Base-by-base conservation (phyloP, 768 basidiomycete species). In the Tricholoma sp. region DNA sequence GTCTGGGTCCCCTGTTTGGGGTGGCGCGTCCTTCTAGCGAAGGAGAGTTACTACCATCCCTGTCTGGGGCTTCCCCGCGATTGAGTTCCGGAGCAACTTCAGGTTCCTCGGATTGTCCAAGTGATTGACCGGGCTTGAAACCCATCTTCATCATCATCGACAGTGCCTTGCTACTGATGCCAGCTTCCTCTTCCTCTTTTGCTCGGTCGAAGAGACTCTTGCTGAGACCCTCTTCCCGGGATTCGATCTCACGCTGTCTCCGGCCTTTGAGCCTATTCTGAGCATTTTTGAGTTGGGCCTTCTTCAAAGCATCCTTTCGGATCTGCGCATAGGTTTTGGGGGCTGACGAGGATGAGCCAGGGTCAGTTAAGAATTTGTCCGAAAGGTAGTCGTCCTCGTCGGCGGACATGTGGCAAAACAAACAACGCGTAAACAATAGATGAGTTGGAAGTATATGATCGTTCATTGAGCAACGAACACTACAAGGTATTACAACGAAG, bases 61-160 rank as follows among this genome's bases (percentile, higher is more conserved):
- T 20, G 33, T 53, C 24, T 33, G 41, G n/a, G 5, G 28, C 6
- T 11, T 20, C 31, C 15, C 9, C 41, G 5, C 6, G 12, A 8
- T 10, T 29, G n/a, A 31, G 52, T n/a, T 24, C 20, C 54, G 15
- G 29, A 17, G 15, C 9, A 6, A 17, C 15, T 1, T n/a, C n/a
- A 32, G 9, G 18, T 8, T 69, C 65, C 9, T 72, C 71, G 8
- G 67, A 52, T 64, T 71, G 76, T 15, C 91, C 91, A 29, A 94
- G 77, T 12, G 89, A 77, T 68, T 92, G 84, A 13, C 92, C 92
- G 2, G 89, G 84, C 72, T 87, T 88, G 75, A 91, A 94, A 1
- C 92, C 92, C 92, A 94, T 94, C 73, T 89, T 93, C 80, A 89
- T 84, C 92, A 94, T 94, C 76, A 94, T 93, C 13, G 82, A 80